These are phyloP conservation scores for Exophiala sp. DNA, from an alignment of 2,329 filamentous ascomycete genomes.

Conservation along the genomic window DNA sequence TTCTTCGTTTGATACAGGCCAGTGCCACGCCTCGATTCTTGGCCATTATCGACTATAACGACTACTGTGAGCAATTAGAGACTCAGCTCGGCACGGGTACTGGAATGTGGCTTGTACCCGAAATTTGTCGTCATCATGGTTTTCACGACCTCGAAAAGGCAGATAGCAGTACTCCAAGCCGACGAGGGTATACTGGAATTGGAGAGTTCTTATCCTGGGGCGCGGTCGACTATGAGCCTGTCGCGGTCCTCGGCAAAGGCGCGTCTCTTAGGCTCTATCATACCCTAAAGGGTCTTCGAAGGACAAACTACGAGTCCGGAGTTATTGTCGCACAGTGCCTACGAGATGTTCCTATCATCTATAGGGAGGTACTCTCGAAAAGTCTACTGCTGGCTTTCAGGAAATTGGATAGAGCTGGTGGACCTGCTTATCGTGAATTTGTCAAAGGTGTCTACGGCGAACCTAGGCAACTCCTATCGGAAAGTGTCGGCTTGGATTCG, in stretches of 20 bases:
- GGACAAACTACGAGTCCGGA: conserved; percentile 1
- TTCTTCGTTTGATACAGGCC: conserved; percentile 7
- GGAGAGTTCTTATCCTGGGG: conserved; percentile 19
- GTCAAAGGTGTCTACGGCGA: conserved; percentile 3
- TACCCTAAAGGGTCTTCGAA: neutral
- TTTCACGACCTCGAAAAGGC: conserved; percentile 10
- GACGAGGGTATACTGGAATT: conserved; percentile 7
- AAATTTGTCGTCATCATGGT: conserved; percentile 4
- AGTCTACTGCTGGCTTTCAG: conserved; percentile 7
- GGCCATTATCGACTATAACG: conserved; percentile 15
- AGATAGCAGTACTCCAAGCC: neutral
- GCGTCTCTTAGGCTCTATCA: conserved; percentile 3
- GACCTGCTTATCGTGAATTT: conserved; percentile 3
- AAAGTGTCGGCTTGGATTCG: neutral
- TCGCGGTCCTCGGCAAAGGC: conserved; percentile 4
- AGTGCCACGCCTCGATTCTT: neutral
- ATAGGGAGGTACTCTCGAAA: conserved; percentile 11
- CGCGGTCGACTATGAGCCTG: conserved; percentile 4
- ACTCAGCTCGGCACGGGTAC: neutral
- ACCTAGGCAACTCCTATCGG: neutral
- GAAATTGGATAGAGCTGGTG: neutral
- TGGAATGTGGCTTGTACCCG: conserved; percentile 15
- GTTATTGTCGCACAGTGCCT: conserved; percentile 3
- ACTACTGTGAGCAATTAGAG: conserved; percentile 11
- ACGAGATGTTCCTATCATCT: neutral